phyloP scores from a whole-genome alignment of 768 basidiomycete species.

The Tephrocybe sp. region DNA sequence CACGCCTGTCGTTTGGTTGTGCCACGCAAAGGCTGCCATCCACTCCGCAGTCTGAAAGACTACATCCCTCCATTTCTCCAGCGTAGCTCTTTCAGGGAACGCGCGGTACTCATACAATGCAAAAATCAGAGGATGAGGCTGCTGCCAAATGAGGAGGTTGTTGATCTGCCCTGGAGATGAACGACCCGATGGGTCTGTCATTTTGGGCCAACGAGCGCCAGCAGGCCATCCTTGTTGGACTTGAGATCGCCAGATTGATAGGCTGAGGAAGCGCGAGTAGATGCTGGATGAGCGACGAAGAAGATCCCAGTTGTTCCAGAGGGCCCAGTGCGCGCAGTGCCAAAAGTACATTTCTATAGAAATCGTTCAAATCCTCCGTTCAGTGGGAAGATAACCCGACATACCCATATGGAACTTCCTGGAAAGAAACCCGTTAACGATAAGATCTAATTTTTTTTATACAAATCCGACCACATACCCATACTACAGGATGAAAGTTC shows the following conservation, averaged over 20 bases:
- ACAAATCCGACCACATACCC: constrained; percentile 25
- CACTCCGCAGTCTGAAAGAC: constrained; percentile 53
- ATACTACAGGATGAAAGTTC: constrained; percentile 22
- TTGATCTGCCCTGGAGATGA: constrained; percentile 60
- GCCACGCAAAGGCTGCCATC: constrained; percentile 58
- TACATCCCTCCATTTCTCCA: constrained; percentile 51
- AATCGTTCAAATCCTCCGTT: not conserved
- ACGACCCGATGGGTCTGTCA: constrained; percentile 59
- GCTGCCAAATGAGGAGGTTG: constrained; percentile 62
- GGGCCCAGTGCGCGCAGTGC: constrained; percentile 57
- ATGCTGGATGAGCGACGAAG: constrained; percentile 41
- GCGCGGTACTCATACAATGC: constrained; percentile 56
- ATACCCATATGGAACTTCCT: constrained; percentile 61
- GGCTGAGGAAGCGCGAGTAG: constrained; percentile 45
- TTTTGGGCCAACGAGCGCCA: constrained; percentile 64
- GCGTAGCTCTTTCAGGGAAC: constrained; percentile 32
- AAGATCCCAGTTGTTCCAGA: constrained; percentile 60
- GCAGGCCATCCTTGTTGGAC: constrained; percentile 48
- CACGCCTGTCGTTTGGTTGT: constrained; percentile 40
- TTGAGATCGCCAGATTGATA: constrained; percentile 45
- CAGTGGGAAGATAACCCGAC: constrained; percentile 20
- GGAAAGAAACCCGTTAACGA: not conserved
- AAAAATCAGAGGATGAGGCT: constrained; percentile 57
- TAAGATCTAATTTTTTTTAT: not conserved
- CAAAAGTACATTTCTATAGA: constrained; percentile 51